Evolutionary conservation across 2,329 filamentous ascomycete genomes (phyloP).

Genomic region (Chaetomium olivaceum): DNA sequence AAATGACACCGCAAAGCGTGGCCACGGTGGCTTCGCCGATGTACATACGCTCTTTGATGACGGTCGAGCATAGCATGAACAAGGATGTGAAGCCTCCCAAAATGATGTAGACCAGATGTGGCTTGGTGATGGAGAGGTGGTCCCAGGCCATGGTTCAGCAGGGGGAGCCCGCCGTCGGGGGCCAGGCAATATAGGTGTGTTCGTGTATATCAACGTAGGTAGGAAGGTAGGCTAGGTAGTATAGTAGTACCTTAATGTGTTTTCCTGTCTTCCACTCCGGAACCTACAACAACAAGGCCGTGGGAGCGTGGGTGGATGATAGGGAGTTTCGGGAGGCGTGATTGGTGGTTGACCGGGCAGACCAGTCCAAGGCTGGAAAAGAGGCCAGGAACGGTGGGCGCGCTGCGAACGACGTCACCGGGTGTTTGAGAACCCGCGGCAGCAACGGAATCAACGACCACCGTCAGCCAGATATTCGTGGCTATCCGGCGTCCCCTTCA

Average conservation of each 20-base stretch:
- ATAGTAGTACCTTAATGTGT: not conserved
- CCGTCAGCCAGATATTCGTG: not conserved
- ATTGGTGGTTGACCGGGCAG: conserved; percentile 18
- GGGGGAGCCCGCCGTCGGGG: conserved; percentile 4
- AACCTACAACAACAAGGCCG: not conserved
- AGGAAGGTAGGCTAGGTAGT: not conserved
- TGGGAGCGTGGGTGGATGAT: not conserved
- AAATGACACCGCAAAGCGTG: conserved; percentile 83
- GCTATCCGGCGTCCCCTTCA: conserved; percentile 12
- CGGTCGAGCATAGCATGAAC: conserved; percentile 97
- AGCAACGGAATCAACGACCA: conserved; percentile 8
- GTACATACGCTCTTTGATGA: conserved; percentile 98
- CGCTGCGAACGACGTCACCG: conserved; percentile 15
- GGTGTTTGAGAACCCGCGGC: not conserved
- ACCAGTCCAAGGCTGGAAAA: not conserved
- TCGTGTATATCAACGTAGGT: not conserved
- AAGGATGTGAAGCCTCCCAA: conserved; percentile 94
- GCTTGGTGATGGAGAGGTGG: conserved; percentile 82
- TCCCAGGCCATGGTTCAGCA: conserved; percentile 68
- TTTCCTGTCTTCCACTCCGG: not conserved
- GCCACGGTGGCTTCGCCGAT: conserved; percentile 98
- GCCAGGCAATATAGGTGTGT: not conserved
- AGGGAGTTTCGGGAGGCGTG: not conserved
- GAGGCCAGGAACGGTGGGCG: not conserved
- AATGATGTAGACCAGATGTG: conserved; percentile 98